Base-by-base conservation (phyloP, 192 early-diverging fungal species). In the Coemansia pectinata region DNA sequence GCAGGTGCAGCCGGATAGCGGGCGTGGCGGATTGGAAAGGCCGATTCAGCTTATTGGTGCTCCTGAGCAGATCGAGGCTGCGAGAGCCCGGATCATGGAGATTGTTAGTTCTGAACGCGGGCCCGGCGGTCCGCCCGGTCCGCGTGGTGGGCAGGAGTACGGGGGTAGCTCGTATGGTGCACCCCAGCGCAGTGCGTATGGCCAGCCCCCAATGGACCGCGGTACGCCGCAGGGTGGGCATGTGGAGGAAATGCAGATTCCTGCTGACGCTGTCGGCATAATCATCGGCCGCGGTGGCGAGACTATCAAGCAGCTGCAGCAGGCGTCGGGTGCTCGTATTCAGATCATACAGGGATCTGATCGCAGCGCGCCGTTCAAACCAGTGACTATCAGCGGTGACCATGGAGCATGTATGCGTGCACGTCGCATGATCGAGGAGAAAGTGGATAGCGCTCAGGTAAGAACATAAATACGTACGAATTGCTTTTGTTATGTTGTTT, bases 1-100 rank as follows among this genome's bases (percentile, higher is more conserved):
- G 68, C 87, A 86, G 68, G 88, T 92, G 23, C 84, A 88, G 34
- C 90, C 87, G 2, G 89, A 90, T 31, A 65, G 59, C 31, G 79
- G 73, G 0, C 66, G 83, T 14, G 70, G 69, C 40, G 70, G 86
- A 4, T 66, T 76, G 11, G 85, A 87, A 34, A 69, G 91, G 31
- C 77, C 79, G 3, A 87, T 91, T 11, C 90, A 85, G 6, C 76
- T 96, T n/a, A 88, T 88, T 38, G 95, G 95, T 31, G 73, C 87
- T 12, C 87, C 88, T 0, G 80, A 74, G 38, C 89, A 92, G 36
- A 80, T 94, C 50, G 85, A 93, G 53, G 63, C 70, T 4, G 93
- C 95, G 17, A 88, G 90, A 27, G 67, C 82, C 14, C 85, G 91
- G 38, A 93, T 96, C 76, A 86, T 89, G 70, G 92, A 93, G 66